Base-by-base conservation (phyloP, 768 basidiomycete genomes). In the Termitomyces bulborhizus region DNA sequence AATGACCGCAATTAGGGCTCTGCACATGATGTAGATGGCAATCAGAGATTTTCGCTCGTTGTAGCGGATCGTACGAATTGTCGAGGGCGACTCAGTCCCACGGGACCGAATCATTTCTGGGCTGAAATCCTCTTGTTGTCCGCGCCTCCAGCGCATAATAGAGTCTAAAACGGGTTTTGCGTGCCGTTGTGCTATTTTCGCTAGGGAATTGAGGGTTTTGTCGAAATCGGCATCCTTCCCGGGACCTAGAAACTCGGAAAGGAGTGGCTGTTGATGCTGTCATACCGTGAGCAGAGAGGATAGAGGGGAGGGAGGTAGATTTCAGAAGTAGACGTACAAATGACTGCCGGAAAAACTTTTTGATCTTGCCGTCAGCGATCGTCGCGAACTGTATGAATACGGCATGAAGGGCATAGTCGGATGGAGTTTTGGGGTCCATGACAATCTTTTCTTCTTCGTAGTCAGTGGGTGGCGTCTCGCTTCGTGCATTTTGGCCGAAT, bases 21-120 rank as follows among this genome's bases (percentile, higher is more conserved):
- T 83, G 64, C 91, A 94, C 84, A 93, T 87, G 64, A 98, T 83
- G 66, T 93, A 96, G 39, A 90, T 87, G 0, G 91, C 84, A 6
- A 91, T 87, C 3, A 95, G 77, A n/a, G 83, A 82, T 66, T 86
- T 85, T 31, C 87, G 84, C 66, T 90, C 84, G 42, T 74, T 71
- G 37, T 72, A 59, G 18, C 80, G 76, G 24, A 71, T 55, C 31
- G 59, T 57, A 15, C 76, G 74, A 36, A 60, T 64, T 27, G 50
- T 70, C 47, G 41, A 69, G 31, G 66, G 72, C 58, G 70, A 73
- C 44, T 72, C 75, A 4, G 72, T 60, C 37, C 73, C 65, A 57
- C 86, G 84, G n/a, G 75, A 66, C 34, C 75, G 72, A 49, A 82
- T 69, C 42, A 85, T 67, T 42, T 83, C 82, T 18, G 74, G 65